A percentile compares a stretch with the other conserved stretches of the same genome.
Evolutionary conservation across 495 filamentous ascomycete genomes (phyloP).

Genomic region (Aspergillus olivimuriae): DNA sequence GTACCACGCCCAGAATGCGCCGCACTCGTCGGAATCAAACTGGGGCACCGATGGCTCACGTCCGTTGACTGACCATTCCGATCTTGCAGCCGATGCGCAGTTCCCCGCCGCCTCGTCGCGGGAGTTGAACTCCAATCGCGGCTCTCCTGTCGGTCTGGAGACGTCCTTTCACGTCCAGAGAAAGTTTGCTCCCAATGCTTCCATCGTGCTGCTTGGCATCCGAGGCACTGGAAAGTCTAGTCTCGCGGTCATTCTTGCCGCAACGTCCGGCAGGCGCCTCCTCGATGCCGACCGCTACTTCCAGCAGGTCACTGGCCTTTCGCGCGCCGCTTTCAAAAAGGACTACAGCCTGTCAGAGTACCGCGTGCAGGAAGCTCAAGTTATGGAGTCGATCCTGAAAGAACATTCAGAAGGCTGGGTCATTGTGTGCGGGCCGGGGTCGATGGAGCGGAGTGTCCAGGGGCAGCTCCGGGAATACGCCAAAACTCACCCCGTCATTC

Average conservation of each 20-base stretch:
- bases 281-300: constrained; percentile 70
- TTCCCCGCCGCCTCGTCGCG: constrained; percentile 17
- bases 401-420: constrained; percentile 58
- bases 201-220: constrained; percentile 68
- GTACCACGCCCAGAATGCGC: not conserved
- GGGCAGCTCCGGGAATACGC: constrained; percentile 40
- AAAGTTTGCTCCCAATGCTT: constrained; percentile 54
- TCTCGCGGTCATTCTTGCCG: constrained; percentile 70
- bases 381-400: constrained; percentile 58
- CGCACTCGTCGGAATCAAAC: not conserved
- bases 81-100: constrained; percentile 18
- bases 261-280: constrained; percentile 60
- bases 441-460: constrained; percentile 41
- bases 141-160: constrained; percentile 30
- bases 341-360: constrained; percentile 55
- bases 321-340: constrained; percentile 53
- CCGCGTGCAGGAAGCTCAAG: constrained; percentile 52
- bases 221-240: constrained; percentile 73
- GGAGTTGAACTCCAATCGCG: constrained; percentile 26
- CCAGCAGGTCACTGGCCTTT: constrained; percentile 57
- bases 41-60: constrained; percentile 7
- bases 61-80: constrained; percentile 17
- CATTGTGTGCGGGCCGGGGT: constrained; percentile 60
- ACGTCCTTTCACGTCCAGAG: constrained; percentile 22
- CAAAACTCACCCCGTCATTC: constrained; percentile 61